phyloP scores from a whole-genome alignment of 2,329 filamentous ascomycete genomes.

The Phialophora chinensis region DNA sequence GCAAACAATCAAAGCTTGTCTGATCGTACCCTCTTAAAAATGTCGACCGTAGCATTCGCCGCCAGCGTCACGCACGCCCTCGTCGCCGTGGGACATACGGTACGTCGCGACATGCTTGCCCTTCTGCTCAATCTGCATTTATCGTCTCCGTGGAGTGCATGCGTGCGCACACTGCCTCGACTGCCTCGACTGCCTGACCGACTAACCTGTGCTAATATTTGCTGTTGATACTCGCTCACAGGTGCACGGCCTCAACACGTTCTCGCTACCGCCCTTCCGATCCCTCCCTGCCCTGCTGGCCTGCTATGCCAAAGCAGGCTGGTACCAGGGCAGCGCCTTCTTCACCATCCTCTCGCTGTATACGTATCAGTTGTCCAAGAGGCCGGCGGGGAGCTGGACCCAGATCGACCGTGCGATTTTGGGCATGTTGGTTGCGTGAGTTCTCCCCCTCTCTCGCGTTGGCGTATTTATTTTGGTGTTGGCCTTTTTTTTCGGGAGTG shows the following conservation, averaged over 20 bases:
- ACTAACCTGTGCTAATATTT: no score
- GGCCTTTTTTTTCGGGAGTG: neutral
- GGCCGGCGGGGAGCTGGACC: conserved; percentile 26
- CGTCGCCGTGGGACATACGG: conserved; percentile 25
- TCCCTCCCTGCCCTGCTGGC: conserved; percentile 24
- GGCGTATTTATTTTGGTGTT: neutral
- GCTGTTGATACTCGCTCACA: neutral
- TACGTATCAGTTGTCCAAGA: conserved; percentile 29
- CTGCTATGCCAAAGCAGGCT: conserved; percentile 29
- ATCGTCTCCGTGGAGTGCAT: no score
- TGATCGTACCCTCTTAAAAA: neutral
- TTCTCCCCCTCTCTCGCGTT: neutral
- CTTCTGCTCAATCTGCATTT: neutral
- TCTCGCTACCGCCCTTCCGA: conserved; percentile 23
- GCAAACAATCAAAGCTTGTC: neutral
- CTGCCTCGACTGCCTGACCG: no score
- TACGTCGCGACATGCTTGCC: neutral
- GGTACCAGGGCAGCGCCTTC: conserved; percentile 30
- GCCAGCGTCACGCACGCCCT: conserved; percentile 24
- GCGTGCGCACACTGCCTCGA: no score
- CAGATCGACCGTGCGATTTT: conserved; percentile 35
- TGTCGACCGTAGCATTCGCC: conserved; percentile 20
- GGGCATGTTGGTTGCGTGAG: conserved; percentile 29
- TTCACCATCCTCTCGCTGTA: conserved; percentile 30
- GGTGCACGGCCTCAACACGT: conserved; percentile 26